These are phyloP conservation scores for Wallacemonas rigidus DNA, from an alignment of 208 protist species.

Conservation along the genomic window DNA sequence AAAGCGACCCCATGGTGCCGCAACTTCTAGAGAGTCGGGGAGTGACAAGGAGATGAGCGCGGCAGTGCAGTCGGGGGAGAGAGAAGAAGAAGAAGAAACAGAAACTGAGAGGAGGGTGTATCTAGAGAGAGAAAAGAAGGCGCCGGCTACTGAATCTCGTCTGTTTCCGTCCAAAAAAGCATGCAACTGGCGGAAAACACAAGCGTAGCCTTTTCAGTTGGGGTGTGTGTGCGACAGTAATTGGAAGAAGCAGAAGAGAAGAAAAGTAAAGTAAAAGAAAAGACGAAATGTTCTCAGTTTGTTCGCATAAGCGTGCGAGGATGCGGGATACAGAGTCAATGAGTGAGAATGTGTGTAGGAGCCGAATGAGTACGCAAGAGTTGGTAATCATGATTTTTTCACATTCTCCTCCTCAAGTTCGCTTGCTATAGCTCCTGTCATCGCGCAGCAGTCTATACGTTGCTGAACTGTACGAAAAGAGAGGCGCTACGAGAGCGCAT, in stretches of 20 bases:
- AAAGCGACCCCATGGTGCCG: constrained; percentile 38
- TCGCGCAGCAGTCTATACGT: no score
- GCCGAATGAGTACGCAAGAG: no score
- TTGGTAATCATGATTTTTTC: no score
- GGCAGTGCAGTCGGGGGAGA: neutral
- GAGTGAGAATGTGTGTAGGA: no score
- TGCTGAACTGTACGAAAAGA: no score
- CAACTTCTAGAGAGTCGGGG: neutral
- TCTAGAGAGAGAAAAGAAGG: constrained; percentile 2
- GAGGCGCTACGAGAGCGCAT: no score
- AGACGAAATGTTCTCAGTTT: no score
- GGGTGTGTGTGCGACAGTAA: neutral
- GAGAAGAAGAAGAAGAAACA: neutral
- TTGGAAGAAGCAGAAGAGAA: constrained; percentile 3
- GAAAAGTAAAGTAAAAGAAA: constrained; percentile 5
- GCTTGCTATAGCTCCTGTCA: no score
- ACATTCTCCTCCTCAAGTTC: no score
- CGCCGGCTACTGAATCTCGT: neutral
- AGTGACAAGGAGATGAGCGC: no score
- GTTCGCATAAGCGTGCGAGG: no score
- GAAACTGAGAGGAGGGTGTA: neutral
- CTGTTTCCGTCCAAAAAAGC: neutral
- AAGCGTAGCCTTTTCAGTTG: neutral
- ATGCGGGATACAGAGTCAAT: no score
- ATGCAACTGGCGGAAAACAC: neutral